Percentiles rank a stretch among this genome's conserved stretches.
phyloP scores from a whole-genome alignment of 169 alveolate species.

The Theileria parva region DNA sequence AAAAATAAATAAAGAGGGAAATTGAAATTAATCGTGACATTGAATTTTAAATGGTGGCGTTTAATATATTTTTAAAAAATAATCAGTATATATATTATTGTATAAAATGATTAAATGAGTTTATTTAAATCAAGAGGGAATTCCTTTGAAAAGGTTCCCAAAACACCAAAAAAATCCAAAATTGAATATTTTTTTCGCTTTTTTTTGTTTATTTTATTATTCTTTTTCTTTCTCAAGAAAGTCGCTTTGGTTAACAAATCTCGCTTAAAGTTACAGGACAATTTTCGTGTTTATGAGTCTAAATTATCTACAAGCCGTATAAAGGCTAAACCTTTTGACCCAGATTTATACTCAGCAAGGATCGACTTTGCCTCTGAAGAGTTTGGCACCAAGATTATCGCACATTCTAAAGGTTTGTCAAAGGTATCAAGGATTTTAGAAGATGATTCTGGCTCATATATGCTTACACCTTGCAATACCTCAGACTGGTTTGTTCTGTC shows the following conservation, averaged over 20 bases:
- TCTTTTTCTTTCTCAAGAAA: constrained; percentile 10
- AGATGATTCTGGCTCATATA: constrained; percentile 74
- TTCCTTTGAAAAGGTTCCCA: constrained; percentile 2
- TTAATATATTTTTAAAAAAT: background rate
- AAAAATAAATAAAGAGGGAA: background rate
- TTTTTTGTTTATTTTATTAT: constrained; percentile 7
- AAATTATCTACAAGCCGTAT: constrained; percentile 7
- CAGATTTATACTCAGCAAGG: constrained; percentile 60
- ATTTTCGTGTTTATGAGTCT: background rate
- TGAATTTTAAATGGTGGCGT: background rate
- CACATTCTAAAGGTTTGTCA: constrained; percentile 68
- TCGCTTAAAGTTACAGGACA: background rate
- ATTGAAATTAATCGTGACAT: background rate
- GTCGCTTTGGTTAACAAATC: background rate
- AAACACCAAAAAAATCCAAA: background rate
- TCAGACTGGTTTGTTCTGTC: constrained; percentile 81
- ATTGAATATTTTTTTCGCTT: background rate
- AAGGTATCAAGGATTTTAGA: constrained; percentile 68
- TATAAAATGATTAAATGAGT: constrained; percentile 3
- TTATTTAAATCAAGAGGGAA: constrained; percentile 1
- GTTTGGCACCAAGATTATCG: constrained; percentile 81
- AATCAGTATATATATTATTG: background rate
- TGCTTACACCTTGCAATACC: constrained; percentile 80
- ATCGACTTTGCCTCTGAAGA: constrained; percentile 82
- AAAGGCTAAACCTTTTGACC: constrained; percentile 53